Conservation (phyloP, 2,329 filamentous ascomycete genomes). For the Nectriaceae sp. region DNA sequence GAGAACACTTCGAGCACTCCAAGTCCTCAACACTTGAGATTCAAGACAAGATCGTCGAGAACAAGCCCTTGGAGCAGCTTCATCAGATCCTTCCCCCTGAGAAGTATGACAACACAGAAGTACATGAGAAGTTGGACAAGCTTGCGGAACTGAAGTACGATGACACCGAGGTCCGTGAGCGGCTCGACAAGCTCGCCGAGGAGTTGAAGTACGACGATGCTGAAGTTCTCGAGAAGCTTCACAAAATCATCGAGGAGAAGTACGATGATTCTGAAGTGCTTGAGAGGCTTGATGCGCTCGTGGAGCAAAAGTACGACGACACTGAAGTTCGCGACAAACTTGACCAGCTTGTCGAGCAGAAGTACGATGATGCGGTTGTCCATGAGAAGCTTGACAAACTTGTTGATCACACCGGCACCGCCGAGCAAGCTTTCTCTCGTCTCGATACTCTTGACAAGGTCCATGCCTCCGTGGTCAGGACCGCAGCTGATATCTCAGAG, state of each 20-base stretch:
- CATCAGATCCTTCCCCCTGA: slow-evolving; percentile 55
- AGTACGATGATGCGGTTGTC: slow-evolving; percentile 55
- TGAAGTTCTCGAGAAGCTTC: slow-evolving; percentile 28
- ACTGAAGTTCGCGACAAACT: slow-evolving; percentile 30
- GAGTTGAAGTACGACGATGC: slow-evolving; percentile 35
- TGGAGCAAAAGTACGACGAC: slow-evolving; percentile 58
- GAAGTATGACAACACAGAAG: slow-evolving; percentile 45
- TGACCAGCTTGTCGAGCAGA: slow-evolving; percentile 40
- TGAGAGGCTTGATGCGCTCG: slow-evolving; percentile 35
- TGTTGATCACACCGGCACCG: slow-evolving; percentile 64
- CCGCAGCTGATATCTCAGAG: slow-evolving; percentile 79
- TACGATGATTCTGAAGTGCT: slow-evolving; percentile 29
- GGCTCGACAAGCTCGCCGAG: slow-evolving; percentile 52
- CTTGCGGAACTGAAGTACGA: slow-evolving; percentile 61
- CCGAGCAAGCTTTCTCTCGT: slow-evolving; percentile 71
- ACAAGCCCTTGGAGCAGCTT: slow-evolving; percentile 60
- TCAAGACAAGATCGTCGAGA: slow-evolving; percentile 61
- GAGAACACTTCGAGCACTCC: slow-evolving; percentile 86
- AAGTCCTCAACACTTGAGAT: slow-evolving; percentile 63
- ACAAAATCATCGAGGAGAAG: slow-evolving; percentile 25
- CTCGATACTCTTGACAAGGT: slow-evolving; percentile 86
- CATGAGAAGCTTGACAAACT: slow-evolving; percentile 47
- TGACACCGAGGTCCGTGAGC: slow-evolving; percentile 35
- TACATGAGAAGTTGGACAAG: slow-evolving; percentile 32
- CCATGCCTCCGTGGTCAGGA: slow-evolving; percentile 81